phyloP scores from a whole-genome alignment of 2,329 filamentous ascomycete species.

The Trichoderma brevicompactum region DNA sequence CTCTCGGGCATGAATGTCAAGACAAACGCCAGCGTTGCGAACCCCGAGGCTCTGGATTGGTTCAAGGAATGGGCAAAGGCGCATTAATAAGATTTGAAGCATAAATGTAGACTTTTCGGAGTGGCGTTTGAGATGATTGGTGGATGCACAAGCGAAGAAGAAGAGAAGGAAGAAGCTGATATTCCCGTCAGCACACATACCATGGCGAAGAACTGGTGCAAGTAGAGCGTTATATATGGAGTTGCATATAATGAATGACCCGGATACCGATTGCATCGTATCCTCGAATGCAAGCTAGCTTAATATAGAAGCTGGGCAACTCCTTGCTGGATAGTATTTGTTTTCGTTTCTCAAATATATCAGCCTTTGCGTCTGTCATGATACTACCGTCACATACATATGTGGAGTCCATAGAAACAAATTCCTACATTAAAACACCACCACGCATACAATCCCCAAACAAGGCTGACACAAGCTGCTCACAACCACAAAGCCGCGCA shows the following conservation, averaged over 20 bases:
- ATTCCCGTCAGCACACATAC: background rate
- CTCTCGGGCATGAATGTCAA: conserved; percentile 84
- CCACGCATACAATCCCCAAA: too few relatives aligned
- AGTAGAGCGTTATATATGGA: background rate
- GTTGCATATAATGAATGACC: background rate
- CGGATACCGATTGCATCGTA: background rate
- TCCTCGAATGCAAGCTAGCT: background rate
- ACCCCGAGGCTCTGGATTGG: conserved; percentile 85
- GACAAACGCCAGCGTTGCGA: conserved; percentile 91
- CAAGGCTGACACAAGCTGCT: too few relatives aligned
- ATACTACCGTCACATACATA: too few relatives aligned
- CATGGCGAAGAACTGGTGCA: background rate
- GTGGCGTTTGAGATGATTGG: too few relatives aligned
- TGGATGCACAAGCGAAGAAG: too few relatives aligned
- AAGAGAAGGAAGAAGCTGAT: too few relatives aligned
- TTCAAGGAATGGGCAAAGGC: conserved; percentile 76
- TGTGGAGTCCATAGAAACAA: too few relatives aligned
- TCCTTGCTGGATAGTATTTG: background rate
- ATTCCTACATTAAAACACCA: too few relatives aligned
- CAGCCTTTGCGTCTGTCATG: too few relatives aligned
- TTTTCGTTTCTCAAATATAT: background rate
- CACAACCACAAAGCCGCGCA: too few relatives aligned
- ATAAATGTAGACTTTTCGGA: too few relatives aligned
- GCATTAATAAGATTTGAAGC: conserved; percentile 42
- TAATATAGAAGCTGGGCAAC: background rate